These are phyloP conservation scores for Diaporthe destruens DNA, from an alignment of 2,329 filamentous ascomycete genomes.

Conservation along the genomic window DNA sequence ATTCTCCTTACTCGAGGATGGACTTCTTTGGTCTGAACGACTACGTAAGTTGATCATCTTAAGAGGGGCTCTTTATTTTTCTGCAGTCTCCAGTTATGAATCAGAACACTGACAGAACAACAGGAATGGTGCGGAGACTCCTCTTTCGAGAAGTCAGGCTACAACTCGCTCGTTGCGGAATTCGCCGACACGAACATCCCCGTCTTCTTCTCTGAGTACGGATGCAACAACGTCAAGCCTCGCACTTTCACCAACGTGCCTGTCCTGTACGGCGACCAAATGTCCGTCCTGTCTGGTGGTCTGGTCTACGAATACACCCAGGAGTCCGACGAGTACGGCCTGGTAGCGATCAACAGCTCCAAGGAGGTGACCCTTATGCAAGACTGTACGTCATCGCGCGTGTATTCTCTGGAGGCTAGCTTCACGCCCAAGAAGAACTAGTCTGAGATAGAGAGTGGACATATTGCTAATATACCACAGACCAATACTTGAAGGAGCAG, in stretches of 20 bases:
- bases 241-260: slow-evolving; percentile 80
- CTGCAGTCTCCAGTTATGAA: neutral
- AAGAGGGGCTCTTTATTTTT: neutral
- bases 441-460: no score
- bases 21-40: slow-evolving; percentile 82
- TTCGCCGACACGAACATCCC: slow-evolving; percentile 75
- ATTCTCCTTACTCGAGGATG: slow-evolving; percentile 66
- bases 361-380: slow-evolving; percentile 66
- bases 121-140: slow-evolving; percentile 67
- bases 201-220: slow-evolving; percentile 82
- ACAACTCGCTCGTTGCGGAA: slow-evolving; percentile 61
- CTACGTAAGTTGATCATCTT: slow-evolving; percentile 51
- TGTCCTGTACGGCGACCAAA: slow-evolving; percentile 75
- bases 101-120: neutral
- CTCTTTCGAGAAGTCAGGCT: slow-evolving; percentile 58
- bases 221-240: slow-evolving; percentile 76
- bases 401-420: slow-evolving; percentile 48
- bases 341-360: slow-evolving; percentile 70
- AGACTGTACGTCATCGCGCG: slow-evolving; percentile 59
- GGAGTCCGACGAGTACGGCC: slow-evolving; percentile 72
- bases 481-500: slow-evolving; percentile 75
- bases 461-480: slow-evolving; percentile 7
- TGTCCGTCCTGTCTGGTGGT: slow-evolving; percentile 76
- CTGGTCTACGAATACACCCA: slow-evolving; percentile 82
- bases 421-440: neutral